Base-by-base conservation (phyloP, 176 grass and related monocot species). In the Ensete glaucum region DNA sequence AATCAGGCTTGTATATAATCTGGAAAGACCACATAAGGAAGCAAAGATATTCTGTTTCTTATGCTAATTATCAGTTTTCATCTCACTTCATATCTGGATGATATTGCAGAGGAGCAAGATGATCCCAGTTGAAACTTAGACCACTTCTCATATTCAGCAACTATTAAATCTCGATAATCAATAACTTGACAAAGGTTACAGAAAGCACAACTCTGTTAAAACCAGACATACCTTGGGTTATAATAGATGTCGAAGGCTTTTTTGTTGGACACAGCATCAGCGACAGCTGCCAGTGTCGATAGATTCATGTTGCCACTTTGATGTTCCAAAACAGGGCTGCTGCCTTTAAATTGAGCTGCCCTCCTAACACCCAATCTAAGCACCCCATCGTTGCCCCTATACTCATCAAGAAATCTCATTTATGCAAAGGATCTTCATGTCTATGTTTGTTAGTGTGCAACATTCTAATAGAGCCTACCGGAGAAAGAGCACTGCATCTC, bases 401-500 rank as follows among this genome's bases (percentile, higher is more conserved):
- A 85, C 13, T 29, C 72, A 74, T 11, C 9, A 70, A n/a, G 20
- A 52, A 25, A 25, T 13, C 5, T 70, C 64, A 67, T 11, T 70
- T 70, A 8, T 69, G 2, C 10, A 49, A 50, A 17, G 27, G 43
- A 50, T 19, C 8, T 51, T 50, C 67, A 50, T 17, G 67, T 70
- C 5, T 9, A 52, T 20, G 43, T 50, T 70, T 34, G 26, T 67
- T 29, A 70, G 14, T 1, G 50, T 70, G 67, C 29, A 50, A 70
- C 16, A 69, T 50, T 51, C 1, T 9, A 20, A 74, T 79, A 62
- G 64, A 67, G 67, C 60, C 78, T 89, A 95, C 96, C 86, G 76
- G 63, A 99, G 81, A 86, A 99, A 95, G 73, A 99, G 81, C 8
- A 99, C 96, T 20, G 91, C 91, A 66, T 99, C 96, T 15, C 96